A percentile compares a stretch with the other conserved stretches of the same genome.
Conservation (phyloP, 1,284 basidiomycete genomes). For the Ganoderma multipileum region DNA sequence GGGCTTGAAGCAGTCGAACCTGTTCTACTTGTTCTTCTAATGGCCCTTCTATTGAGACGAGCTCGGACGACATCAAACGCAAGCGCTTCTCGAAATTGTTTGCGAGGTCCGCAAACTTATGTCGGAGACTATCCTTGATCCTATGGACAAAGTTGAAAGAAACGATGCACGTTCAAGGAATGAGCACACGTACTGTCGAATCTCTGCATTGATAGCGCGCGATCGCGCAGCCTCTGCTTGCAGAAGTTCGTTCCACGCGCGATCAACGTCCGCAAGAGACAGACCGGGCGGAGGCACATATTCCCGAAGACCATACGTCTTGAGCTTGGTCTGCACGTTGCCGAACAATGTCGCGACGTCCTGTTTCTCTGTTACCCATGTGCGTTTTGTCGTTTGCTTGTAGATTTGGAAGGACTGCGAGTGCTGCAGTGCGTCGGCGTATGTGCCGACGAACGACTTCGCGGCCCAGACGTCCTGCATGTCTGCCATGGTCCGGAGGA, state of each 20-base stretch:
- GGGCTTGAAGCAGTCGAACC: slow-evolving; percentile 64
- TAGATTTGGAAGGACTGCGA: slow-evolving; percentile 80
- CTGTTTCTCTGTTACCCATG: slow-evolving; percentile 91
- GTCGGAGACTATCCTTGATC: slow-evolving; percentile 89
- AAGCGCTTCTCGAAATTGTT: slow-evolving; percentile 85
- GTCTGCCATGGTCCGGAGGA: slow-evolving; percentile 68
- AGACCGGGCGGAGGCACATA: slow-evolving; percentile 85
- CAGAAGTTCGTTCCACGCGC: slow-evolving; percentile 79
- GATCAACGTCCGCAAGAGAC: slow-evolving; percentile 79
- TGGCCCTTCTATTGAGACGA: slow-evolving; percentile 81
- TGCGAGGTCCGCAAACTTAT: slow-evolving; percentile 84
- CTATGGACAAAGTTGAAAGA: slow-evolving; percentile 47
- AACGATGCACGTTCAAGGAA: background rate
- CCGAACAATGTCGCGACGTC: slow-evolving; percentile 90
- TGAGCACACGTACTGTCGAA: slow-evolving; percentile 74
- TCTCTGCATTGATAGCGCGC: slow-evolving; percentile 88
- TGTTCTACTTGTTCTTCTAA: slow-evolving; percentile 74
- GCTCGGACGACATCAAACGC: slow-evolving; percentile 74
- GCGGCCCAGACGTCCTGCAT: slow-evolving; percentile 73
- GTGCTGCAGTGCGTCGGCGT: slow-evolving; percentile 82
- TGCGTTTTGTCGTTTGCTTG: slow-evolving; percentile 87
- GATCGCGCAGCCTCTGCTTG: slow-evolving; percentile 81
- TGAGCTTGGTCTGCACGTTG: slow-evolving; percentile 94
- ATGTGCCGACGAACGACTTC: slow-evolving; percentile 73
- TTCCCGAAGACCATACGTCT: slow-evolving; percentile 86